These are phyloP conservation scores for Silene latifolia DNA, from an alignment of 148 eudicot genomes.

Conservation along the genomic window DNA sequence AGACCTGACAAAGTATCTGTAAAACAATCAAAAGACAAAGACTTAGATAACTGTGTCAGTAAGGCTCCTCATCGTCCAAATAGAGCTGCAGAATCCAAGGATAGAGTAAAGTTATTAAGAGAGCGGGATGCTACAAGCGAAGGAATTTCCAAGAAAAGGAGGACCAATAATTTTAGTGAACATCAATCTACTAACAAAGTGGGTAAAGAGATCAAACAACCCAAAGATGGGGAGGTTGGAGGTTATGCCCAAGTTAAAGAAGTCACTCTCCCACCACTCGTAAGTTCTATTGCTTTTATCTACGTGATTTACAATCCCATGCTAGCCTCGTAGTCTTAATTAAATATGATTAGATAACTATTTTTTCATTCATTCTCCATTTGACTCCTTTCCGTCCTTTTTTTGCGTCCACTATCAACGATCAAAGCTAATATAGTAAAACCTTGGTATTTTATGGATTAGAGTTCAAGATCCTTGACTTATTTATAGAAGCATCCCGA, in stretches of 20 bases:
- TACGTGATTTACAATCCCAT: neutral
- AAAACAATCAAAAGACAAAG: constrained; percentile 18
- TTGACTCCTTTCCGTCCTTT: neutral
- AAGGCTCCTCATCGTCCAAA: constrained; percentile 6
- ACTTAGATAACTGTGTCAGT: neutral
- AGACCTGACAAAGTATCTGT: constrained; percentile 28
- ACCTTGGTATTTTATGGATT: neutral
- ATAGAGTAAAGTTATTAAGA: constrained; percentile 4
- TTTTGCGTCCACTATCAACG: neutral
- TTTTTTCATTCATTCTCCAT: neutral
- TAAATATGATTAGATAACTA: neutral
- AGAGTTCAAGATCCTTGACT: neutral
- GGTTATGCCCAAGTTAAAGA: constrained; percentile 34
- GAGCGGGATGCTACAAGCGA: constrained; percentile 20
- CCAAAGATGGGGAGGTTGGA: constrained; percentile 18
- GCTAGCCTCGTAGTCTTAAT: neutral
- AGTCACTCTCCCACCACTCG: constrained; percentile 67
- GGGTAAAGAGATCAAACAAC: constrained; percentile 16
- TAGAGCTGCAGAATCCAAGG: neutral
- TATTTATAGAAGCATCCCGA: neutral
- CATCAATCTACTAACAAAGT: constrained; percentile 33
- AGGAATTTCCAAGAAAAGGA: constrained; percentile 22
- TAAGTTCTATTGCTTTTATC: constrained; percentile 54
- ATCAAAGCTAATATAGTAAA: neutral
- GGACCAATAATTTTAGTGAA: constrained; percentile 18